These are phyloP conservation scores for Dryadomyces quercus-mongolicae DNA, from an alignment of 2,329 filamentous ascomycete genomes.

Conservation along the genomic window DNA sequence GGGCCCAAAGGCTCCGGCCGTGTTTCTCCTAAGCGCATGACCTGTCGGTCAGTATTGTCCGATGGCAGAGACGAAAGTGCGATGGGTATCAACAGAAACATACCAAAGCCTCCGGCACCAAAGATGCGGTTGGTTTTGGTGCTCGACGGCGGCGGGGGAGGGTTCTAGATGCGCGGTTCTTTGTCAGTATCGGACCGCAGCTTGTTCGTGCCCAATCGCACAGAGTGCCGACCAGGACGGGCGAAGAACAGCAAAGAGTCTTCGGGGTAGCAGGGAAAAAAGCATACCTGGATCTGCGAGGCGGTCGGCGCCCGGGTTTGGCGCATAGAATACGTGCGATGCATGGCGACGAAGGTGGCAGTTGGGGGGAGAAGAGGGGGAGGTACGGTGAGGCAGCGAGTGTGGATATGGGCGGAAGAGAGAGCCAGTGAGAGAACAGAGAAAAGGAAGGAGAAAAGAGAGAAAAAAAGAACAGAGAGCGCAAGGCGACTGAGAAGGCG, in stretches of 20 bases:
- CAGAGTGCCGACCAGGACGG: too few relatives aligned
- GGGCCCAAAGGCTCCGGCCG: constrained; percentile 64
- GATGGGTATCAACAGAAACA: too few relatives aligned
- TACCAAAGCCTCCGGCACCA: too few relatives aligned
- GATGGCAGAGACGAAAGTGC: too few relatives aligned
- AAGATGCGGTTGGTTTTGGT: too few relatives aligned
- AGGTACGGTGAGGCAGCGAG: neutral
- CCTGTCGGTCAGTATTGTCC: constrained; percentile 22
- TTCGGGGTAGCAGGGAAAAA: too few relatives aligned
- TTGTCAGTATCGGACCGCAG: too few relatives aligned
- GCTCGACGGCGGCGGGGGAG: too few relatives aligned
- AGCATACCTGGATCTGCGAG: constrained; percentile 54
- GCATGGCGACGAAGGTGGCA: constrained; percentile 49
- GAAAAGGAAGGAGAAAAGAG: neutral
- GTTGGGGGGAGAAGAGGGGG: neutral
- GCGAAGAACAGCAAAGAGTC: too few relatives aligned
- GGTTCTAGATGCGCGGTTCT: too few relatives aligned
- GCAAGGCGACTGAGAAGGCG: too few relatives aligned
- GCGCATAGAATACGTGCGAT: constrained; percentile 99
- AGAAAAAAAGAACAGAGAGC: neutral
- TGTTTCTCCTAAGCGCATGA: constrained; percentile 59
- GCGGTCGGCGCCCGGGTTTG: constrained; percentile 91
- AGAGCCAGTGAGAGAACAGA: neutral
- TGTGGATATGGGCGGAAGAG: too few relatives aligned
- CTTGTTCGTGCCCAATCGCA: neutral